These are phyloP conservation scores for Malus orientalis DNA, from an alignment of 306 rosid species.

Conservation along the genomic window DNA sequence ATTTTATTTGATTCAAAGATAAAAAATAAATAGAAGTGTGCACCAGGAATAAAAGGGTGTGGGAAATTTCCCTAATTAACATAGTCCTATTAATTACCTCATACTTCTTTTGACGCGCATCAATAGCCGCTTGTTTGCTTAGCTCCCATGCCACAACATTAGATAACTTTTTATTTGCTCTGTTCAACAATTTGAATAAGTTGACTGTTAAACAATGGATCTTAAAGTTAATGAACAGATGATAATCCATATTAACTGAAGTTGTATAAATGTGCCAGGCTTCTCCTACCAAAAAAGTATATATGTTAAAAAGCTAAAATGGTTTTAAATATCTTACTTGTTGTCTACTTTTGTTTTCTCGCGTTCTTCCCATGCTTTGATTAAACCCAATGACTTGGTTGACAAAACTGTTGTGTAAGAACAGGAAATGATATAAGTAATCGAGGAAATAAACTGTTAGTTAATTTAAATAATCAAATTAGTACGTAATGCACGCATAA, in stretches of 20 bases:
- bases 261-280: not conserved
- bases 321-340: not conserved
- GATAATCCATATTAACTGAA: too few species aligned
- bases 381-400: not conserved
- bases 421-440: not conserved
- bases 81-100: not conserved
- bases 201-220: not conserved
- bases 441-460: not conserved
- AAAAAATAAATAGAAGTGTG: too few species aligned
- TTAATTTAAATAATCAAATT: not conserved
- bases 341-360: not conserved
- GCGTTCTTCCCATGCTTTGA: conserved; percentile 9
- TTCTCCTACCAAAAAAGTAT: not conserved
- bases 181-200: not conserved
- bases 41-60: too few species aligned
- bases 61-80: too few species aligned
- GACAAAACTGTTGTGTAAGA: not conserved
- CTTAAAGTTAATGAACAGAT: not conserved
- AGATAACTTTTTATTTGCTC: conserved; percentile 2
- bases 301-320: not conserved
- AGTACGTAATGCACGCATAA: not conserved
- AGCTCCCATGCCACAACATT: conserved; percentile 4
- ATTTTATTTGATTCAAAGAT: too few species aligned
- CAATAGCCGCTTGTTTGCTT: conserved; percentile 1
- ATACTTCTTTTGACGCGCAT: conserved; percentile 1